A percentile compares a stretch with the other conserved stretches of the same genome.
Evolutionary conservation across 345 rosid species (phyloP).

Genomic region (Ailanthus altissimus): DNA sequence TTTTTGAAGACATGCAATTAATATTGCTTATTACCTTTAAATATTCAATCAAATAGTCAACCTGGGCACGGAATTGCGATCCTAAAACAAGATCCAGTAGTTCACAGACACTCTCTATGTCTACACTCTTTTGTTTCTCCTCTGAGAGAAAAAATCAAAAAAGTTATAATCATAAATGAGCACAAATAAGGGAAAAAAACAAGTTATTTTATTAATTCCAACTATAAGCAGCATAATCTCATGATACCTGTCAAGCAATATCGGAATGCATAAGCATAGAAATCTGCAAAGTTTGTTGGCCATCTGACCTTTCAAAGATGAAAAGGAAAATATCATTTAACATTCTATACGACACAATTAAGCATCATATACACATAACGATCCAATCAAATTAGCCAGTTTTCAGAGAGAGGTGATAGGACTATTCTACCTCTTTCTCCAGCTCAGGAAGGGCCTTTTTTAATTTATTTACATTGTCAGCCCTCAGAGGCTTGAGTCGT

Average conservation of each 20-base stretch:
- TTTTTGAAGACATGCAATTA: background rate
- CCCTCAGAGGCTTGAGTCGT: conserved; percentile 67
- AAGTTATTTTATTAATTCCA: conserved; percentile 3
- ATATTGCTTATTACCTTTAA: conserved; percentile 50
- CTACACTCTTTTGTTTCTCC: conserved; percentile 89
- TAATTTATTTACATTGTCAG: conserved; percentile 63
- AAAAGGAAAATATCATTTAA: conserved; percentile 23
- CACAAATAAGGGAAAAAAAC: background rate
- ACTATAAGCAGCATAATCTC: conserved; percentile 4
- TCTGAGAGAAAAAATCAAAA: conserved; percentile 46
- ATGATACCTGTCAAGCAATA: conserved; percentile 86
- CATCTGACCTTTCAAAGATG: conserved; percentile 58
- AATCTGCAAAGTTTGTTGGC: conserved; percentile 72
- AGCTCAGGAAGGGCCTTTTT: conserved; percentile 74
- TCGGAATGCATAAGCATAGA: conserved; percentile 80
- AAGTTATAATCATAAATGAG: background rate
- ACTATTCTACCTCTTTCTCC: conserved; percentile 77
- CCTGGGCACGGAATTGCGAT: conserved; percentile 66
- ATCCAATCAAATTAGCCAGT: background rate
- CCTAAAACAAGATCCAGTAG: conserved; percentile 81
- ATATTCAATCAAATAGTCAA: conserved; percentile 72
- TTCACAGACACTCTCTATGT: conserved; percentile 85
- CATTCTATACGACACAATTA: background rate
- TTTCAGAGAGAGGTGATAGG: background rate
- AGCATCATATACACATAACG: conserved; percentile 1